Percentiles rank a stretch among this genome's conserved stretches.
Conservation (phyloP, 371 early-diverging fungal species). For the Mucor circinelloides region DNA sequence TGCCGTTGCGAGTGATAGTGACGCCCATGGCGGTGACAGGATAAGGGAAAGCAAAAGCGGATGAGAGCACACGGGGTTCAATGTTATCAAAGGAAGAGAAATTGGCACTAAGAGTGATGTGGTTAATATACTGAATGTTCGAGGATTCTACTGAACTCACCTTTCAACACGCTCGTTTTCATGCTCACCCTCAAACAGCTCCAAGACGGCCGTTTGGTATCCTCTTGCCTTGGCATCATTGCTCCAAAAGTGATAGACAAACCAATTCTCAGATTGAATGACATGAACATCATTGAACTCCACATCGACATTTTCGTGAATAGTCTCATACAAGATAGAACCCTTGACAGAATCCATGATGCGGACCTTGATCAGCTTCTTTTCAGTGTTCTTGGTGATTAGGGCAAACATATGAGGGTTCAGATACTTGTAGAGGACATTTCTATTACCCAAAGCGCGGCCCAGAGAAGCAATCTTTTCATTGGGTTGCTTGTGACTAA, state of each 20-base stretch:
- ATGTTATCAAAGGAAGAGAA: conserved; percentile 75
- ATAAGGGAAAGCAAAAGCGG: conserved; percentile 78
- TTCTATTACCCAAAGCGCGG: conserved; percentile 90
- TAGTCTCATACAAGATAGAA: conserved; percentile 69
- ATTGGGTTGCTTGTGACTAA: conserved; percentile 35
- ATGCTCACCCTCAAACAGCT: conserved; percentile 81
- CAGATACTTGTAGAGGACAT: conserved; percentile 95
- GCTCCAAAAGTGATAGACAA: conserved; percentile 90
- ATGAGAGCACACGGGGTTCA: conserved; percentile 73
- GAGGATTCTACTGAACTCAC: conserved; percentile 34
- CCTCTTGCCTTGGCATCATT: conserved; percentile 59
- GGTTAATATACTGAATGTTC: neutral
- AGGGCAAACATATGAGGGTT: conserved; percentile 87
- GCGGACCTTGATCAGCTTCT: conserved; percentile 58
- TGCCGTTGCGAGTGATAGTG: conserved; percentile 83
- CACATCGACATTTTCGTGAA: conserved; percentile 69
- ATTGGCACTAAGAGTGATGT: conserved; percentile 40
- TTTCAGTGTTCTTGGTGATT: conserved; percentile 44
- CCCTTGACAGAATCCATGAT: conserved; percentile 90
- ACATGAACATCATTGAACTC: conserved; percentile 60
- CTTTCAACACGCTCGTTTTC: conserved; percentile 75
- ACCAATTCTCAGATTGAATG: conserved; percentile 83
- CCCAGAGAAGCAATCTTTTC: conserved; percentile 86
- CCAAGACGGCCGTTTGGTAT: conserved; percentile 73
- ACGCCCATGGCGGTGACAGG: conserved; percentile 76